Evolutionary conservation across 2,329 filamentous ascomycete species (phyloP).

Genomic region (Phoma sp.): DNA sequence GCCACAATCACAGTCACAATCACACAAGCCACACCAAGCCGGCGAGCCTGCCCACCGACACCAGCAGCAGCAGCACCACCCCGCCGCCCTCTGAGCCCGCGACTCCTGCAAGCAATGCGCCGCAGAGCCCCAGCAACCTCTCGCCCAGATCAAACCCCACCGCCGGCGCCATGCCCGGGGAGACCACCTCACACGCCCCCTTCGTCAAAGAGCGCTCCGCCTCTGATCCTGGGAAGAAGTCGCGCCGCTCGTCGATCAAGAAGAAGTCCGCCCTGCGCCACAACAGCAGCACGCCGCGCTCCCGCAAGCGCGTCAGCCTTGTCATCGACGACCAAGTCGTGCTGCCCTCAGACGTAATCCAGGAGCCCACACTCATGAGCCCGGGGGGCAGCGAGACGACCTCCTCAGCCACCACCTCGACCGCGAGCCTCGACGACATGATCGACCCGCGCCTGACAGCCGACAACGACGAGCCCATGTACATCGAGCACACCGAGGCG

Average conservation of each 20-base stretch:
- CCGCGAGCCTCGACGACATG: slow-evolving; percentile 38
- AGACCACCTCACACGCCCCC: background rate
- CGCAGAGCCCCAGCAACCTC: slow-evolving; percentile 12
- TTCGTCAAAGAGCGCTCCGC: slow-evolving; percentile 18
- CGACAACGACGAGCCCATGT: slow-evolving; percentile 13
- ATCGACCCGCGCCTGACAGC: slow-evolving; percentile 41
- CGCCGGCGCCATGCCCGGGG: slow-evolving; percentile 17
- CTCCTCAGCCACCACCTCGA: slow-evolving; percentile 40
- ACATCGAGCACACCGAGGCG: slow-evolving; percentile 32
- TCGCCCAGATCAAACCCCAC: slow-evolving; percentile 17
- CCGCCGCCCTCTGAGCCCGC: background rate
- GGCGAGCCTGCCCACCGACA: background rate
- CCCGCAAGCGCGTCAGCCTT: slow-evolving; percentile 45
- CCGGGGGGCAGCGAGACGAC: slow-evolving; percentile 37
- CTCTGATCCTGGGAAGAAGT: slow-evolving; percentile 25
- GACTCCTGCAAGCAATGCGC: slow-evolving; percentile 26
- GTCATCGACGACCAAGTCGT: slow-evolving; percentile 49
- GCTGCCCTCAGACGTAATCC: slow-evolving; percentile 43
- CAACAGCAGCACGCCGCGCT: slow-evolving; percentile 23
- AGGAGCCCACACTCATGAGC: slow-evolving; percentile 33
- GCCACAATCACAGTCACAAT: slow-evolving; percentile 25
- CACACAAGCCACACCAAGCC: slow-evolving; percentile 11
- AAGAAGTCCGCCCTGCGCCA: slow-evolving; percentile 45
- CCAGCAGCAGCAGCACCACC: slow-evolving; percentile 8
- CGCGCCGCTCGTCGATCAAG: slow-evolving; percentile 36